These are phyloP conservation scores for Pyrus pyrifolia DNA, from an alignment of 306 rosid genomes.

Conservation along the genomic window DNA sequence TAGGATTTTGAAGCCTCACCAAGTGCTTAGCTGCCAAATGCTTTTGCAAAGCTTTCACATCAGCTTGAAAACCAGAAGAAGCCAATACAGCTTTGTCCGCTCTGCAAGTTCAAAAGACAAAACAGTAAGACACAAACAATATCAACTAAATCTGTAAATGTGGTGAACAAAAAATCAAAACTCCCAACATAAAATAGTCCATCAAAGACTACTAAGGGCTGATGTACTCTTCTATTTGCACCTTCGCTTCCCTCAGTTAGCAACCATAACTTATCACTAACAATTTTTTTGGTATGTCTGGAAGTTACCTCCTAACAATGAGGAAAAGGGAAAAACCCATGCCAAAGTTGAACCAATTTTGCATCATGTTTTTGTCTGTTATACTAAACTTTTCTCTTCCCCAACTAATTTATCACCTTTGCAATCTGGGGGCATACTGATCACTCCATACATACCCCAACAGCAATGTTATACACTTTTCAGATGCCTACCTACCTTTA, in stretches of 20 bases:
- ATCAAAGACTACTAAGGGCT: background rate
- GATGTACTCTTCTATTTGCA: background rate
- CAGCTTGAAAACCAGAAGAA: constrained; percentile 98
- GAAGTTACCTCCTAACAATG: background rate
- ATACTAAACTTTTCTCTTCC: constrained; percentile 29
- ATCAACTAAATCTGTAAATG: background rate
- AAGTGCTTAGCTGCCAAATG: constrained; percentile 68
- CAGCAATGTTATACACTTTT: constrained; percentile 19
- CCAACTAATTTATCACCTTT: constrained; percentile 30
- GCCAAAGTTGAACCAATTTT: too few species aligned
- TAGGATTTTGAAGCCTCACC: constrained; percentile 41
- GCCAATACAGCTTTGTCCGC: constrained; percentile 79
- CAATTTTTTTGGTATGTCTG: constrained; percentile 5
- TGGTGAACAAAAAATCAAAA: background rate
- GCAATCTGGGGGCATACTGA: constrained; percentile 29
- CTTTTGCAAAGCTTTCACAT: constrained; percentile 91
- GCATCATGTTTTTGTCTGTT: background rate
- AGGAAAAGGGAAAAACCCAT: too few species aligned
- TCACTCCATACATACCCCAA: constrained; percentile 38
- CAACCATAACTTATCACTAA: background rate
- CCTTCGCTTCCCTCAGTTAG: constrained; percentile 9
- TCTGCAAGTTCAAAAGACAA: constrained; percentile 32
- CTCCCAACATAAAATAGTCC: constrained; percentile 1
- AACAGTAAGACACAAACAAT: background rate
- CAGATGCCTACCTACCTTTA: constrained; percentile 7